Conservation (phyloP, 1,139 yeast species). For the Sugiyamaella novakii region DNA sequence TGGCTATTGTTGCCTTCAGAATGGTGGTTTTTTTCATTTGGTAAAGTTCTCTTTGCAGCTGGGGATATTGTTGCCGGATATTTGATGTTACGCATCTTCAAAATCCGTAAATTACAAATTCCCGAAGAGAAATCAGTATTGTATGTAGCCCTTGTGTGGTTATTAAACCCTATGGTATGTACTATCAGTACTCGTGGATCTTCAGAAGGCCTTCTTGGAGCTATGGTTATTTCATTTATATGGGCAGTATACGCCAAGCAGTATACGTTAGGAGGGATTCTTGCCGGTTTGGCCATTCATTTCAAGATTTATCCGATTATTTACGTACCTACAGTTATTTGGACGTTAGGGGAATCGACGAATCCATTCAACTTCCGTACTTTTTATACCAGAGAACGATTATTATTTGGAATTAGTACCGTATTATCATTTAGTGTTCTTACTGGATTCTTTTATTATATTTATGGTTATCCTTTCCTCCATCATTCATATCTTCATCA, state of each 20-base stretch:
- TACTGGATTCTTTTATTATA: conserved; percentile 59
- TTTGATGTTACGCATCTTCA: conserved; percentile 55
- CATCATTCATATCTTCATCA: conserved; percentile 83
- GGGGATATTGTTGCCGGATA: conserved; percentile 84
- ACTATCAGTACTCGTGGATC: conserved; percentile 94
- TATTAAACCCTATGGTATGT: conserved; percentile 91
- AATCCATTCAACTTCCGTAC: conserved; percentile 27
- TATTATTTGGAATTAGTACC: conserved; percentile 50
- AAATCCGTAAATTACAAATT: conserved; percentile 33
- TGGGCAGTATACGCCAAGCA: conserved; percentile 51
- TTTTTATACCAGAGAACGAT: conserved; percentile 50
- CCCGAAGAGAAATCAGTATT: conserved; percentile 43
- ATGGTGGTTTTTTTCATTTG: conserved; percentile 59
- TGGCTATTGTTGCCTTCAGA: conserved; percentile 77
- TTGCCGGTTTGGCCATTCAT: conserved; percentile 78
- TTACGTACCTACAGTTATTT: conserved; percentile 62
- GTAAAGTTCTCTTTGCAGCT: conserved; percentile 72
- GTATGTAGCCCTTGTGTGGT: conserved; percentile 66
- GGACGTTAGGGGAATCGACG: conserved; percentile 37
- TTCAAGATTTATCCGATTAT: conserved; percentile 90
- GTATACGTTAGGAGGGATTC: conserved; percentile 56
- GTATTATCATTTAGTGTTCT: conserved; percentile 50
- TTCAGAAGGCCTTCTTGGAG: conserved; percentile 86
- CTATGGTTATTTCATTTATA: conserved; percentile 62
- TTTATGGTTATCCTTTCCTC: conserved; percentile 77